Base-by-base conservation (phyloP, 805 yeast species). In the Candida insectorum region DNA sequence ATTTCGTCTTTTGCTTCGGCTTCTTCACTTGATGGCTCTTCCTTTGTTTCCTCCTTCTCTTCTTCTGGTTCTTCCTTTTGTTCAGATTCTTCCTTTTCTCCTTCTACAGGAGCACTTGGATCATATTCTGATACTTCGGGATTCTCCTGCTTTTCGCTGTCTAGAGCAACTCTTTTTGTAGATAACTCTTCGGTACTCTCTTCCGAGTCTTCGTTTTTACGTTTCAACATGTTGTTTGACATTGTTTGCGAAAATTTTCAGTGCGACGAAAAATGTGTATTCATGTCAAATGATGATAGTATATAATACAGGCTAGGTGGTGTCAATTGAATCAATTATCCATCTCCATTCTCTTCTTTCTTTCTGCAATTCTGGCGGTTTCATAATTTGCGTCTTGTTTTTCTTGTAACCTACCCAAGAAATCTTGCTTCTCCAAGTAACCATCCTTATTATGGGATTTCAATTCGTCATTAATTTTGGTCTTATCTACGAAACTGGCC, bases 401-500 rank as follows among this genome's bases (percentile, higher is more conserved):
- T 24, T 62, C 62, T 39, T 84, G 89, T 17, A 87, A 85, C 41
- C 94, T 70, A 30, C 73, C 70, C 51, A 93, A 66, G 73, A 93
- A 93, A 45, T 85, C 96, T 57, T 91, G 97, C 52, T 79, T 87
- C 41, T 86, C 95, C 50, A 93, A 63, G 59, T 81, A 93, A 6
- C 98, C 98, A 33, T 81, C 93, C 65, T 85, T 89, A 54, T 88
- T 89, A 52, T 81, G 83, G 36, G 75, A 71, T 30, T 71, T 73
- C 51, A 93, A 73, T 42, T 93, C 98, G 44, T 86, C 96, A 33
- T 75, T 71, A 29, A 93, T 80, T 36, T 88, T 88, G 43, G 81
- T 79, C 44, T 83, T 73, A 59, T 91, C 97, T 19, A 93, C 96
- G 60, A 85, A 88, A 29, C 85, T 77, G 1, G 95, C 94, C 95